A percentile compares a stretch with the other conserved stretches of the same genome.
These are phyloP conservation scores for Dictyostelium citrinum DNA, from an alignment of 78 protist genomes.

Conservation along the genomic window DNA sequence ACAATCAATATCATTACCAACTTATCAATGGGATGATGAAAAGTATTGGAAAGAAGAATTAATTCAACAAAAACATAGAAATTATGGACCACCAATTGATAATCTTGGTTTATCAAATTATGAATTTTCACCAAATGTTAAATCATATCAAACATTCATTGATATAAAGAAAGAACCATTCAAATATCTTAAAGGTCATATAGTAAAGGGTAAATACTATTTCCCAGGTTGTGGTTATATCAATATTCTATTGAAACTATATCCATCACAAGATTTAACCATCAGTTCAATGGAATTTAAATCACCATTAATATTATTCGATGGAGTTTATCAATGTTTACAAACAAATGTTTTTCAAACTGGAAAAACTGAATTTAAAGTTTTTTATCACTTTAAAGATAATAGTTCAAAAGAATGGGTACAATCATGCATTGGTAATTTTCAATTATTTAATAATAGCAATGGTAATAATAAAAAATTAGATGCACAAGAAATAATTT, in stretches of 20 bases:
- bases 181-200: conserved; percentile 27
- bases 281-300: conserved; percentile 21
- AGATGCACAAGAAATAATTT: background rate
- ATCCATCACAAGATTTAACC: background rate
- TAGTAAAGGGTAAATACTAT: background rate
- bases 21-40: conserved; percentile 58
- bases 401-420: background rate
- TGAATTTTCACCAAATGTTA: background rate
- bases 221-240: conserved; percentile 21
- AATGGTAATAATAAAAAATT: background rate
- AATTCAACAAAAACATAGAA: background rate
- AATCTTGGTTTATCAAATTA: background rate
- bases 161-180: background rate
- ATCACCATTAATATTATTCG: conserved; percentile 28
- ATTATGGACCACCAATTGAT: conserved; percentile 1
- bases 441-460: background rate
- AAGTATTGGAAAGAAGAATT: conserved; percentile 32
- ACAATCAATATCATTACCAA: too few relatives aligned
- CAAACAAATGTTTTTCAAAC: conserved; percentile 14
- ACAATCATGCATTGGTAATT: background rate
- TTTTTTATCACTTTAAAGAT: background rate
- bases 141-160: conserved; percentile 15
- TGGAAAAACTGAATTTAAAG: background rate
- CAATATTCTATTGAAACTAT: background rate
- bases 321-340: conserved; percentile 11